Conservation (phyloP, 2,329 filamentous ascomycete species). For the Alternaria atra region DNA sequence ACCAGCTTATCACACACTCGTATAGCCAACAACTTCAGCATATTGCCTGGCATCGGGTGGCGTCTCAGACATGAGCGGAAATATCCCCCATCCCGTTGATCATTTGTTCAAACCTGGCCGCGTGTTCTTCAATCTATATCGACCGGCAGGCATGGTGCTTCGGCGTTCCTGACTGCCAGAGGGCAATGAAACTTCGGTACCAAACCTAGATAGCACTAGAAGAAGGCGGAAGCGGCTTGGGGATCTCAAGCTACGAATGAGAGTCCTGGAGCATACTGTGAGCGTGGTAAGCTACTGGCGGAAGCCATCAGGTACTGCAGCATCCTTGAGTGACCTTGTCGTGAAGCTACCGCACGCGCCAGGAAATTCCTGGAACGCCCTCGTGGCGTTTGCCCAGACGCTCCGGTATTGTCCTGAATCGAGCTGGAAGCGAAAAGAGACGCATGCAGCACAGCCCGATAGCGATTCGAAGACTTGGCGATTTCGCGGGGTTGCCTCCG, state of each 20-base stretch:
- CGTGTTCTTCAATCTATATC: neutral
- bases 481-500: neutral
- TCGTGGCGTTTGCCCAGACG: neutral
- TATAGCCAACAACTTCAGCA: neutral
- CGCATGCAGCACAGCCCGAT: neutral
- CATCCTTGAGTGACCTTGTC: neutral
- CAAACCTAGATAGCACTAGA: neutral
- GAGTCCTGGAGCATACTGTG: neutral
- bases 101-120: neutral
- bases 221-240: neutral
- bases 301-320: neutral
- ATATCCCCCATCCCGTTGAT: neutral
- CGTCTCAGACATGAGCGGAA: neutral
- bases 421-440: neutral
- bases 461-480: conserved; percentile 4
- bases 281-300: neutral
- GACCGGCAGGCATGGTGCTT: neutral
- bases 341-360: neutral
- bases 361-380: neutral
- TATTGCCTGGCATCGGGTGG: neutral
- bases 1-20: too few species aligned
- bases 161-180: neutral
- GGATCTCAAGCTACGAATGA: neutral
- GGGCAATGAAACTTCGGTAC: neutral
- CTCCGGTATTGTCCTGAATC: neutral